Conservation (phyloP, 345 rosid genomes). For the Salix dunnii region DNA sequence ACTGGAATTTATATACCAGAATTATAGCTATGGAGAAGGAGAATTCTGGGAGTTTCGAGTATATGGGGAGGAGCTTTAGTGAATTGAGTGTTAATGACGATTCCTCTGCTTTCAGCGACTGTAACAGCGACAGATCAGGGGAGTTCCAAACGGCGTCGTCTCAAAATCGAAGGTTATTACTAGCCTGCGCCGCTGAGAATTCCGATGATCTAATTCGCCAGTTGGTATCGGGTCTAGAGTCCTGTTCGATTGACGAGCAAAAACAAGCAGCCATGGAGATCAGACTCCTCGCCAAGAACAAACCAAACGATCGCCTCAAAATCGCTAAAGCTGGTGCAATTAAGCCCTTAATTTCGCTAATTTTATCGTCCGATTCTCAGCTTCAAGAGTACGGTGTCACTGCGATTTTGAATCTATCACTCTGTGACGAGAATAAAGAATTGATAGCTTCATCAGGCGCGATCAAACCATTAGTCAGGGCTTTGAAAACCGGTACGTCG, state of each 20-base stretch:
- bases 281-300: slow-evolving; percentile 85
- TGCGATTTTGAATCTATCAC: slow-evolving; percentile 78
- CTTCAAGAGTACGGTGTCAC: slow-evolving; percentile 94
- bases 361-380: slow-evolving; percentile 67
- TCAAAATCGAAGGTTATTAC: slow-evolving; percentile 56
- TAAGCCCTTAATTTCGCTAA: slow-evolving; percentile 60
- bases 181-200: slow-evolving; percentile 47
- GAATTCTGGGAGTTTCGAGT: slow-evolving; percentile 30
- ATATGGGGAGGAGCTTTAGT: slow-evolving; percentile 44
- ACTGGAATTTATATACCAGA: neutral
- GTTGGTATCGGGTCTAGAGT: slow-evolving; percentile 64
- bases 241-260: slow-evolving; percentile 74
- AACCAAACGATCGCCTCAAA: slow-evolving; percentile 72
- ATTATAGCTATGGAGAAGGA: slow-evolving; percentile 39
- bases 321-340: slow-evolving; percentile 86
- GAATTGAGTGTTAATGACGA: slow-evolving; percentile 39
- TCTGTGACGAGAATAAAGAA: slow-evolving; percentile 90
- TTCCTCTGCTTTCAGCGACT: slow-evolving; percentile 84
- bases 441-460: slow-evolving; percentile 76
- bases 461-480: slow-evolving; percentile 73
- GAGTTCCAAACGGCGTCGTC: slow-evolving; percentile 67
- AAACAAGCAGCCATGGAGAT: slow-evolving; percentile 98
- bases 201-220: slow-evolving; percentile 59
- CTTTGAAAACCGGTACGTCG: slow-evolving; percentile 65
- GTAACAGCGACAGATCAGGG: slow-evolving; percentile 95